Base-by-base conservation (phyloP, 2,329 filamentous ascomycete species). In the Blastomyces percursus region DNA sequence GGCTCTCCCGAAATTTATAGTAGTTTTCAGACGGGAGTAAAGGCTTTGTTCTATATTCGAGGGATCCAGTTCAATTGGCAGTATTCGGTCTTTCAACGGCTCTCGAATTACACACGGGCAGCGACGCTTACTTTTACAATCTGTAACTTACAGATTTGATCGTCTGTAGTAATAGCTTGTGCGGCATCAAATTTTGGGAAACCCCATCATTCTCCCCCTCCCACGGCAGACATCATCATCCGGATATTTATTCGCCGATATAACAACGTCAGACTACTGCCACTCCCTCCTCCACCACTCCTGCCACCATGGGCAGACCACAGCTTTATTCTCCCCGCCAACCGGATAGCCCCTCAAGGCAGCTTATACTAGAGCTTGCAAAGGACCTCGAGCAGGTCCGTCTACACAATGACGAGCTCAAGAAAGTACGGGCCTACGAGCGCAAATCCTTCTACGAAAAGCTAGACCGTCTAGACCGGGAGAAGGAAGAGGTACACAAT, bases 401-500 rank as follows among this genome's bases (percentile, higher is more conserved):
- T 21, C 61, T 79, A 32, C 76, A 78, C 64, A 75, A 76, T 59
- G 66, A 67, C 14, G 77, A 79, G 54, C 67, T 77, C n/a, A 77
- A 77, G 59, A 74, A 73, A 42, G 75, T 77, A 32, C 74, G 78
- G 62, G 72, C 71, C 16, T 78, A 76, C 66, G 76, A 78, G 61
- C 72, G 74, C 6, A 72, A 72, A 48, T 67, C 71, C 9, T 83
- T 83, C 64, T 78, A 84, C 51, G 81, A 84, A 27, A 81, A 79
- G 30, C 81, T 90, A 35, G 86, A 91, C 63, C 78, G 79, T 50
- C 82, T 85, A 60, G 80, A 83, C 40, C 81, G 83, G 44, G 85
- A 89, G 66, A 83, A 82, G 42, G 85, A 86, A 70, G 77, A 82
- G 59, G 80, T 79, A 62, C 87, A 90, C 70, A 80, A 82, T 63